Base-by-base conservation (phyloP, 192 early-diverging fungal species). In the Borealophlyctis nickersoniae region DNA sequence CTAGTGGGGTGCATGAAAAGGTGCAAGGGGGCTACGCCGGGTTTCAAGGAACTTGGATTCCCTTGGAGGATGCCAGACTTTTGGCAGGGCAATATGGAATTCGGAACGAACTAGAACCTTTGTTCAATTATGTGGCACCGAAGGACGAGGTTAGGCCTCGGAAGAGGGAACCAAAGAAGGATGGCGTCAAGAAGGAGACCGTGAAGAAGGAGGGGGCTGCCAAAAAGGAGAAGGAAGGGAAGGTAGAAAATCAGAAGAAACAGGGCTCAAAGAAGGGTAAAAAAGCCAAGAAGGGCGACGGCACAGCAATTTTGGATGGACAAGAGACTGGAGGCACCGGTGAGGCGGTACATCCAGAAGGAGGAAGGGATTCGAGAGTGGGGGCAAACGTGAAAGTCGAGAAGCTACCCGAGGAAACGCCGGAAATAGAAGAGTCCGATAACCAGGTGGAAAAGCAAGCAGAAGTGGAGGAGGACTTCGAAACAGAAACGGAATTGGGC, bases 1-100 rank as follows among this genome's bases (percentile, higher is more conserved):
- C 87, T 35, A 87, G 82, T 1, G 94, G 93, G 28, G 79, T 86
- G 48, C 95, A 97, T 71, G 95, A 99, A 62, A 99, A 99, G 70
- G 88, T 97, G 16, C 93, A 95, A 67, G 93, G 94, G 14, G 94
- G 94, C 13, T 95, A 95, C 65, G 93, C 68, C 36, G 72, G 66
- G 2, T 71, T 66, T 39, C 73, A 77, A 29, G 71, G 71, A 3
- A 77, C 69, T 7, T 77, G 75, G 75, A 63, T 75, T 26, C 74
- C 74, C 27, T 49, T 75, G 16, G 67, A 73, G 27, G 58, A 52
- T 29, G 70, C 70, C 23, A 58, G 63, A 5, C 26, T 39, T 23
- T 32, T 75, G 35, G 74, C 74, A 3, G 32, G 23, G 26, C 61
- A 52, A 2, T 61, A 68, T 29, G 62, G 62, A n/a, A 52, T 75